Evolutionary conservation across 1,139 yeast genomes (phyloP).

Genomic region (Diutina catenulata): DNA sequence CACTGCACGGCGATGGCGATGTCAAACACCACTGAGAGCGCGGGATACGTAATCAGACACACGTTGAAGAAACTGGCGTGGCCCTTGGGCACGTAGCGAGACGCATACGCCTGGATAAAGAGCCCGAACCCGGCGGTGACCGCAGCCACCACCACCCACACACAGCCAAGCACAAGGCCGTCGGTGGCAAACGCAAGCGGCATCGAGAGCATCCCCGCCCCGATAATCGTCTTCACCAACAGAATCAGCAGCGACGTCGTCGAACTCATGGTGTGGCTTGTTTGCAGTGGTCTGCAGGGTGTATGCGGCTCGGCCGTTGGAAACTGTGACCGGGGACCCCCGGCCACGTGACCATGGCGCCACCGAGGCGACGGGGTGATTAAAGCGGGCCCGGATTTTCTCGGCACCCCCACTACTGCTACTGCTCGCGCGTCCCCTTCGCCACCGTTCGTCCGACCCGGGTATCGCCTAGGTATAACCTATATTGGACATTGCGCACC

Average conservation of each 20-base stretch:
- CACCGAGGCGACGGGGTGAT: too few species aligned
- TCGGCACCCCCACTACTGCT: too few species aligned
- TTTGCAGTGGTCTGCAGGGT: too few species aligned
- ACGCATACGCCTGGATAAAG: conserved; percentile 63
- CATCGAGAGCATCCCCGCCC: conserved; percentile 90
- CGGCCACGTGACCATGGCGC: too few species aligned
- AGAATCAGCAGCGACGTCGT: conserved; percentile 41
- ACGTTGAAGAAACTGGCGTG: conserved; percentile 79
- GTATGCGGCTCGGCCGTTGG: too few species aligned
- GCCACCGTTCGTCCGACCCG: too few species aligned
- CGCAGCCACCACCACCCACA: conserved; percentile 63
- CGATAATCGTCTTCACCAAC: conserved; percentile 61
- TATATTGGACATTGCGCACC: too few species aligned
- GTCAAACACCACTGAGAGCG: conserved; percentile 72
- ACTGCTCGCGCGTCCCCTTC: too few species aligned
- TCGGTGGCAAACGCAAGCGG: conserved; percentile 86
- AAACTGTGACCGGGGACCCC: too few species aligned
- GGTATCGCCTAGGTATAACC: too few species aligned
- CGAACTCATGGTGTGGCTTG: conserved; percentile 3
- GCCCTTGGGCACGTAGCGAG: conserved; percentile 58
- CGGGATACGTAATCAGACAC: conserved; percentile 76
- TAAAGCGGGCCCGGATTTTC: too few species aligned
- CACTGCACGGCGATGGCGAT: conserved; percentile 12
- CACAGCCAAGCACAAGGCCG: conserved; percentile 60
- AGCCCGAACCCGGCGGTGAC: conserved; percentile 71